These are phyloP conservation scores for Aspergillus tamarii DNA, from an alignment of 2,329 filamentous ascomycete species.

Conservation along the genomic window DNA sequence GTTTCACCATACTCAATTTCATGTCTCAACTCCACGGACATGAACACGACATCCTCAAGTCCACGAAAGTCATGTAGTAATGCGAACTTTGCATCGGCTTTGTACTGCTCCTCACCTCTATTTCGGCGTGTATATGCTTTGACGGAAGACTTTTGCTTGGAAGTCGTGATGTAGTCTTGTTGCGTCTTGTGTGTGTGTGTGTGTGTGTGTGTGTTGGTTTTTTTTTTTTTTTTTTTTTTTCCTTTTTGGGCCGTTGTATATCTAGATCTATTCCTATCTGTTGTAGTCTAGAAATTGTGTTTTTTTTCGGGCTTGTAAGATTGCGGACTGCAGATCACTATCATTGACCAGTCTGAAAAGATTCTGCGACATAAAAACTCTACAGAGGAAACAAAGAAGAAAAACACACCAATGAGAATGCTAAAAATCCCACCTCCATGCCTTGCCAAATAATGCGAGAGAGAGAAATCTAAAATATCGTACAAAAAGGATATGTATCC, in stretches of 20 bases:
- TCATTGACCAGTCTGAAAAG: not conserved
- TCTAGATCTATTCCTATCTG: not conserved
- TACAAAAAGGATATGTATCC: conserved; percentile 13
- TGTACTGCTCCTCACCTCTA: conserved; percentile 3
- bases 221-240: too few species aligned
- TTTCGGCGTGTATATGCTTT: not conserved
- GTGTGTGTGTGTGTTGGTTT: too few species aligned
- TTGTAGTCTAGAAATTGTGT: not conserved
- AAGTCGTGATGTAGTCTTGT: not conserved
- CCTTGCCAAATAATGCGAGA: conserved; percentile 13
- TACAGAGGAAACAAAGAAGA: not conserved
- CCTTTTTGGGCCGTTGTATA: not conserved
- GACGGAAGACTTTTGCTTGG: not conserved
- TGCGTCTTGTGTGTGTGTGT: too few species aligned
- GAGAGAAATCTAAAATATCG: conserved; percentile 13
- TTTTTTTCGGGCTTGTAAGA: not conserved
- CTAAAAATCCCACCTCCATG: conserved; percentile 1
- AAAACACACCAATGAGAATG: not conserved
- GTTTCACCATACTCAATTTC: not conserved
- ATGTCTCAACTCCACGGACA: not conserved
- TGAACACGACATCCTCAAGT: not conserved
- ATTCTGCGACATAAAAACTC: not conserved
- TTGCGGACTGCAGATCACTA: not conserved
- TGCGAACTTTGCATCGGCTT: not conserved
- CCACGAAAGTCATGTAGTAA: conserved; percentile 7